Evolutionary conservation across 2,329 filamentous ascomycete genomes (phyloP).

Genomic region (Aspergillus novofumigatus): DNA sequence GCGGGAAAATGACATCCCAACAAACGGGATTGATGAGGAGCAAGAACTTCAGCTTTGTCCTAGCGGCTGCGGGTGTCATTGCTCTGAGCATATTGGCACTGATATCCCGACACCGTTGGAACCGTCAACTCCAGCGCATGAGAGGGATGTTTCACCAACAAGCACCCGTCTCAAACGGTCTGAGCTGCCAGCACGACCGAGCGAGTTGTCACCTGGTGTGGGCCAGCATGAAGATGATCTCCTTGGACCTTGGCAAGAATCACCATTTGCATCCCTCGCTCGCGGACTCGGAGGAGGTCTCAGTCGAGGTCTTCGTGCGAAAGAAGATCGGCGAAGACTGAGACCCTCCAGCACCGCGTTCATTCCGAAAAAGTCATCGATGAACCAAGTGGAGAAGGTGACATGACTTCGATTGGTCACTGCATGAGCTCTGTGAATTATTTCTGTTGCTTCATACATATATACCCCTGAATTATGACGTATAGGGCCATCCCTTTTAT

Average conservation of each 20-base stretch:
- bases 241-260: slow-evolving; percentile 31
- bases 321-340: slow-evolving; percentile 28
- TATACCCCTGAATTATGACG: not conserved
- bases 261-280: slow-evolving; percentile 38
- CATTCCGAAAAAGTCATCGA: slow-evolving; percentile 19
- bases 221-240: slow-evolving; percentile 33
- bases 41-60: slow-evolving; percentile 35
- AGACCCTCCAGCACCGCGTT: slow-evolving; percentile 13
- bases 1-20: slow-evolving; percentile 5
- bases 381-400: slow-evolving; percentile 23
- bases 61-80: slow-evolving; percentile 47
- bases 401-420: not conserved
- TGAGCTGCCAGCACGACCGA: slow-evolving; percentile 9
- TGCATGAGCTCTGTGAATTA: not conserved
- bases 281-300: slow-evolving; percentile 40
- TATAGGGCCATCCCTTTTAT: not conserved
- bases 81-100: slow-evolving; percentile 35
- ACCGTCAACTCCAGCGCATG: slow-evolving; percentile 15
- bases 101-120: slow-evolving; percentile 30
- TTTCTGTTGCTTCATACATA: not conserved
- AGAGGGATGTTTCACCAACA: slow-evolving; percentile 17
- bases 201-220: slow-evolving; percentile 11
- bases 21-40: slow-evolving; percentile 10
- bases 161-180: slow-evolving; percentile 13
- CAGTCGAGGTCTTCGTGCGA: slow-evolving; percentile 35